These are phyloP conservation scores for Pulveroboletus frians DNA, from an alignment of 768 basidiomycete genomes.

Conservation along the genomic window DNA sequence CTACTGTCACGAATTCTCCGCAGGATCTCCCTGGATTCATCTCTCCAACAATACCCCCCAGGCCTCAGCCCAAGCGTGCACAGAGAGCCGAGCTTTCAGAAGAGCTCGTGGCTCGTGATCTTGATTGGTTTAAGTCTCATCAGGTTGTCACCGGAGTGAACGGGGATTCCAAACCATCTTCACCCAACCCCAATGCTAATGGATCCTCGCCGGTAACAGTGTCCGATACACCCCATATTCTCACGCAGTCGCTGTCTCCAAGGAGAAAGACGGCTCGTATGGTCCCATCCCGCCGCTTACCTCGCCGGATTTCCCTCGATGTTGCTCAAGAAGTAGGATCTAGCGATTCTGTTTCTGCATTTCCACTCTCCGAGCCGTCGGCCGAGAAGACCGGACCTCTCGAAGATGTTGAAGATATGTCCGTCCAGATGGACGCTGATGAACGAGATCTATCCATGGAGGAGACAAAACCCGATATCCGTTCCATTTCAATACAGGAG, in stretches of 20 bases:
- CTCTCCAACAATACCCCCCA: conserved; percentile 3
- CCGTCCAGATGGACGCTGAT: conserved; percentile 6
- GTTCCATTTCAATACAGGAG: not conserved
- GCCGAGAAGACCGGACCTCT: not conserved
- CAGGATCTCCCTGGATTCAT: not conserved
- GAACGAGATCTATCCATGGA: not conserved
- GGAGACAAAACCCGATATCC: not conserved
- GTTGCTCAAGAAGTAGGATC: not conserved
- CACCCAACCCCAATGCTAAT: not conserved
- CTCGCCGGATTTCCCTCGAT: conserved; percentile 13
- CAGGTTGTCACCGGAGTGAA: not conserved
- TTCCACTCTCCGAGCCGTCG: not conserved
- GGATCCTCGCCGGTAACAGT: not conserved
- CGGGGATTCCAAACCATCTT: not conserved
- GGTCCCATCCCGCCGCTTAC: conserved; percentile 20
- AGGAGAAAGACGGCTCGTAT: conserved; percentile 25
- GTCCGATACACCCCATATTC: not conserved
- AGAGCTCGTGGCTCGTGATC: conserved; percentile 25
- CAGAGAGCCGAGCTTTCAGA: conserved; percentile 20
- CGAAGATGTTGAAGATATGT: not conserved
- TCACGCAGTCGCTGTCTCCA: not conserved
- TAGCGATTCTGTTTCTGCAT: not conserved
- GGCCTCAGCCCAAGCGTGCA: conserved; percentile 26
- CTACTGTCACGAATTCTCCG: not conserved
- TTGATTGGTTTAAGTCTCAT: conserved; percentile 26